Evolutionary conservation across 257 asterid species (phyloP), one percentile per base, ranked within the genome.

Genomic region (Solanum okadae): DNA sequence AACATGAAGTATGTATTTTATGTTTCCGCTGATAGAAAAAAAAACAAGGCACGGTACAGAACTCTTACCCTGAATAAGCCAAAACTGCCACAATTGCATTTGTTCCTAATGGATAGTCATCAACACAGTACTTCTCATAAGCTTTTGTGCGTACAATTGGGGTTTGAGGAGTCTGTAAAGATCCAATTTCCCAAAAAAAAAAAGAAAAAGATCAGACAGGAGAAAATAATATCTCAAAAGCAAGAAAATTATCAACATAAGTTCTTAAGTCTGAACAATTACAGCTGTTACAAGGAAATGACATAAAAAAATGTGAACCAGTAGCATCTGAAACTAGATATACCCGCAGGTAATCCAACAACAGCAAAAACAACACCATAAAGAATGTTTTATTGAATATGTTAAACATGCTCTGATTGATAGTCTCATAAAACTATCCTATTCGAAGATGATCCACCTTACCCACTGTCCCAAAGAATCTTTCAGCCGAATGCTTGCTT

Each of bases 61-160:
- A 82, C 61, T 27, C 87, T 92, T 93, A 97, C 99, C 99, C 99
- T 20, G 99, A 95, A 94, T 97, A 97, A 84, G 99, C 98, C 89
- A 97, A 90, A 90, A 97, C 99, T 35, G 99, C 99, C 79, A 97
- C 99, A 84, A 97, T 96, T 78, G 99, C 99, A 91, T 97, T 97
- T 31, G 99, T 97, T 89, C 99, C 99, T 52, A 97, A 91, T 8
- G 99, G 99, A 86, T 87, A 91, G 87, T 97, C 99, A 90, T 97
- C 99, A 82, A 97, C 92, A 88, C 92, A 91, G 93, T 94, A 95
- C 85, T 95, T 94, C 87, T 95, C 98, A 86, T 97, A 97, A 49
- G 99, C 88, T 91, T 91, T 91, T 33, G 99, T 97, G 84, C 99
- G 99, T 86, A 96, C 99, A 89, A 97, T 94, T 72, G 99, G 99